These are phyloP conservation scores for Thalassiosira ordinaria DNA, from an alignment of 352 stramenopile genomes.

Conservation along the genomic window DNA sequence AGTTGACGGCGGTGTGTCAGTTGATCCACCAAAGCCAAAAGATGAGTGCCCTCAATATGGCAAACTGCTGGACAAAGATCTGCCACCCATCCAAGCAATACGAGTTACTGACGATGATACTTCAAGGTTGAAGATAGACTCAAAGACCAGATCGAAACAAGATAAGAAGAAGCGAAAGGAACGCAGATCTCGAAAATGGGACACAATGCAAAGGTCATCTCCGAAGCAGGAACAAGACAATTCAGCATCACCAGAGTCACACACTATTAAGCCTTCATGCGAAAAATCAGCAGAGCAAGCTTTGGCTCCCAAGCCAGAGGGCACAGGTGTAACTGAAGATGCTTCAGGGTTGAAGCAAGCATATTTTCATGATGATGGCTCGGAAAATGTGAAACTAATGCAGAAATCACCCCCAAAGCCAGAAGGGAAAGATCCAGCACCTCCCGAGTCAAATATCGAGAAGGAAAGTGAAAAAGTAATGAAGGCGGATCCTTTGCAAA, in stretches of 20 bases:
- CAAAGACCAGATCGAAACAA: background rate
- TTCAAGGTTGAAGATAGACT: background rate
- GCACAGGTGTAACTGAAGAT: background rate
- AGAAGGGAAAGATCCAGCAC: background rate
- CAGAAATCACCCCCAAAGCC: too few relatives aligned
- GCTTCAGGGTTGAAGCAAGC: too few relatives aligned
- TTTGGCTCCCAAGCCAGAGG: background rate
- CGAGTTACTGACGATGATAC: background rate
- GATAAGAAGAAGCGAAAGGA: background rate
- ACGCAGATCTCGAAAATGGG: too few relatives aligned
- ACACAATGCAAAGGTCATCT: background rate
- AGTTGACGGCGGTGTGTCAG: background rate
- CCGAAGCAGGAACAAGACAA: background rate
- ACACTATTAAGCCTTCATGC: background rate
- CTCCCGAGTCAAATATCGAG: background rate
- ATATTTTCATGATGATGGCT: too few relatives aligned
- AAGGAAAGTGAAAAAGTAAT: background rate
- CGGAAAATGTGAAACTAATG: too few relatives aligned
- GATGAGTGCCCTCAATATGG: slow-evolving; percentile 2
- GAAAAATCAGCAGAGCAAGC: background rate
- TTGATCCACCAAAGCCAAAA: slow-evolving; percentile 4
- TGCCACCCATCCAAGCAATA: background rate
- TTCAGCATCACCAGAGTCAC: too few relatives aligned
- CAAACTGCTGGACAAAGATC: background rate
- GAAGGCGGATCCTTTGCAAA: too few relatives aligned